Conservation (phyloP, 768 basidiomycete species). For the Tricholoma bakamatsutake region DNA sequence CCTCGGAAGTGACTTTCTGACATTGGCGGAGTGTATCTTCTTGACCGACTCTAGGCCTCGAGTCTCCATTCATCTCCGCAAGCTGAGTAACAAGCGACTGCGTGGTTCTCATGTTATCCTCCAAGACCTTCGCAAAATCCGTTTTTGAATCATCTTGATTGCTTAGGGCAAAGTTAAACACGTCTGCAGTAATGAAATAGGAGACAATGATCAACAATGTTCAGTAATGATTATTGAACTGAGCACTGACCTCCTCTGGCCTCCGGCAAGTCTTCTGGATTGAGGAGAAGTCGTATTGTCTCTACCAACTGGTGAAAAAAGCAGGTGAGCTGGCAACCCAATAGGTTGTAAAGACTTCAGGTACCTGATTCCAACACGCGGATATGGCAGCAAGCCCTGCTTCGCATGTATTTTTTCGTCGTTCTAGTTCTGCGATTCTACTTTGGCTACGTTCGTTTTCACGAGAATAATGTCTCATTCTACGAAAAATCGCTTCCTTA, state of each 20-base stretch:
- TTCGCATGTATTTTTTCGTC: constrained; percentile 59
- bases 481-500: constrained; percentile 80
- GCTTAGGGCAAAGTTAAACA: constrained; percentile 41
- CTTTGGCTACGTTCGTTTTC: constrained; percentile 61
- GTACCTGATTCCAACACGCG: constrained; percentile 77
- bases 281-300: constrained; percentile 55
- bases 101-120: constrained; percentile 52
- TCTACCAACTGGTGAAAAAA: constrained; percentile 47
- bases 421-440: constrained; percentile 60
- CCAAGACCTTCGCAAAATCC: constrained; percentile 39
- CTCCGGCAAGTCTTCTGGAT: constrained; percentile 42
- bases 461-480: constrained; percentile 79
- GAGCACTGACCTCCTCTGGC: constrained; percentile 31
- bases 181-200: constrained; percentile 23
- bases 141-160: constrained; percentile 30
- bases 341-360: constrained; percentile 5
- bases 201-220: constrained; percentile 3
- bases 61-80: constrained; percentile 36
- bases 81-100: constrained; percentile 55
- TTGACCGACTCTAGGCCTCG: constrained; percentile 25
- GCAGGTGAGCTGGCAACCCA: constrained; percentile 1
- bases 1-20: constrained; percentile 57
- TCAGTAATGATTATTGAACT: constrained; percentile 27
- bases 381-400: constrained; percentile 68
- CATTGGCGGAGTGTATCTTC: constrained; percentile 38